Evolutionary conservation across 495 filamentous ascomycete genomes (phyloP).

Genomic region (Penicillium arizonense): DNA sequence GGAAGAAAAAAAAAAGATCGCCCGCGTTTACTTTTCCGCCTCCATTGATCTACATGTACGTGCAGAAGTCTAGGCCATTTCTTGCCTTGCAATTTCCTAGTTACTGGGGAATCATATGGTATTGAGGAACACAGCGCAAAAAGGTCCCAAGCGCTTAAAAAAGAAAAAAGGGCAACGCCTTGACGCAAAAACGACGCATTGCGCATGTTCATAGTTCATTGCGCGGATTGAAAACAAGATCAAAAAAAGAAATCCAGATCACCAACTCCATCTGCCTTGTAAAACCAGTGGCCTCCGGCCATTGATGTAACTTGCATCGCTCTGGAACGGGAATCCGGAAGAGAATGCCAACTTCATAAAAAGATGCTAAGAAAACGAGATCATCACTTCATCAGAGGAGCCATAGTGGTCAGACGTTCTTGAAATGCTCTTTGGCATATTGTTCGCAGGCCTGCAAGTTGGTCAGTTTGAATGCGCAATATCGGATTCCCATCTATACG

Average conservation of each 20-base stretch:
- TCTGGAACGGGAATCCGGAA: slow-evolving; percentile 32
- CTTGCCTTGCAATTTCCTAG: background rate
- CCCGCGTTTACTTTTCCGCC: slow-evolving; percentile 18
- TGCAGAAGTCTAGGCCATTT: background rate
- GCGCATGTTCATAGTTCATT: slow-evolving; percentile 13
- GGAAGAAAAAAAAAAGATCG: slow-evolving; percentile 18
- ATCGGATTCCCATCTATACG: slow-evolving; percentile 12
- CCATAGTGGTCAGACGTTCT: slow-evolving; percentile 43
- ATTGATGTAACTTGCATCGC: slow-evolving; percentile 27
- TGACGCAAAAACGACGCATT: slow-evolving; percentile 8
- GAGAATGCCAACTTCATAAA: slow-evolving; percentile 29
- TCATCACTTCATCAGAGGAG: slow-evolving; percentile 42
- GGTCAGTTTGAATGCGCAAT: slow-evolving; percentile 9
- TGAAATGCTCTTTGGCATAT: slow-evolving; percentile 96
- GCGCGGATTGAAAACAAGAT: slow-evolving; percentile 6
- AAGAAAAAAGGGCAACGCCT: slow-evolving; percentile 29
- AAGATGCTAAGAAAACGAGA: slow-evolving; percentile 26
- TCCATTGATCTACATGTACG: background rate
- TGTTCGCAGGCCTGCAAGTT: slow-evolving; percentile 85
- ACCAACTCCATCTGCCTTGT: slow-evolving; percentile 33
- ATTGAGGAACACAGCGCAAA: slow-evolving; percentile 13
- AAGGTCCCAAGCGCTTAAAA: background rate
- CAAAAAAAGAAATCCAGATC: slow-evolving; percentile 20
- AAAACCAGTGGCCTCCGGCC: slow-evolving; percentile 21
- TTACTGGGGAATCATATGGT: slow-evolving; percentile 23